Evolutionary conservation across 2,329 filamentous ascomycete species (phyloP).

Genomic region (Aspergillus hortae): DNA sequence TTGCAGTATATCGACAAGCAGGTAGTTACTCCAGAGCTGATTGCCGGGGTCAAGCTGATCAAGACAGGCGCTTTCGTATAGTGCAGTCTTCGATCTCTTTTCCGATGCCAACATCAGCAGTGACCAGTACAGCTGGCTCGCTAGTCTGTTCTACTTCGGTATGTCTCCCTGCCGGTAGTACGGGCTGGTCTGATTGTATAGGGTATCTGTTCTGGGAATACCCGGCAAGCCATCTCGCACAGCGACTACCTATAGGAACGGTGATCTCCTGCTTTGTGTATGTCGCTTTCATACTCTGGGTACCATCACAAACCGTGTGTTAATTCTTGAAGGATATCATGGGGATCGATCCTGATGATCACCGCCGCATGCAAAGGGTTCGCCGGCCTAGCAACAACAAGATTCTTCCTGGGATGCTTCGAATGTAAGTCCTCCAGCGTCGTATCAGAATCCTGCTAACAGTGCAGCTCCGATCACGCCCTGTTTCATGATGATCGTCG

Average conservation of each 20-base stretch:
- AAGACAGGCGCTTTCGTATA: constrained; percentile 49
- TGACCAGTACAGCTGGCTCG: constrained; percentile 51
- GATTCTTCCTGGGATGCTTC: constrained; percentile 47
- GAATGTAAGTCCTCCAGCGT: constrained; percentile 25
- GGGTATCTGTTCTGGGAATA: constrained; percentile 43
- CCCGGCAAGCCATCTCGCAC: constrained; percentile 36
- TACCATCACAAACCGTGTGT: neutral
- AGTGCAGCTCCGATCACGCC: constrained; percentile 43
- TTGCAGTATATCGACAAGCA: constrained; percentile 57
- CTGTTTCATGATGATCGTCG: constrained; percentile 50
- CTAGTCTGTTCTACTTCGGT: constrained; percentile 55
- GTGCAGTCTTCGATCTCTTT: constrained; percentile 56
- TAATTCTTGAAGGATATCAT: constrained; percentile 26
- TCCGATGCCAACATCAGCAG: constrained; percentile 44
- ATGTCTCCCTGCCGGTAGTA: neutral
- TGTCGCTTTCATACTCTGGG: neutral
- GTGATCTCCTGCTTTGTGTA: constrained; percentile 15
- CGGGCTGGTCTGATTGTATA: neutral
- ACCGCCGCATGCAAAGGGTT: constrained; percentile 44
- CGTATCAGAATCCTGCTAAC: neutral
- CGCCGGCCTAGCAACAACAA: constrained; percentile 41
- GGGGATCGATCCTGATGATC: constrained; percentile 45
- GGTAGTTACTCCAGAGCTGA: neutral
- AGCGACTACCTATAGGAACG: constrained; percentile 21
- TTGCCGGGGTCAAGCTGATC: neutral